Conservation (phyloP, 805 yeast species). For the Wickerhamiella allomyrinae region DNA sequence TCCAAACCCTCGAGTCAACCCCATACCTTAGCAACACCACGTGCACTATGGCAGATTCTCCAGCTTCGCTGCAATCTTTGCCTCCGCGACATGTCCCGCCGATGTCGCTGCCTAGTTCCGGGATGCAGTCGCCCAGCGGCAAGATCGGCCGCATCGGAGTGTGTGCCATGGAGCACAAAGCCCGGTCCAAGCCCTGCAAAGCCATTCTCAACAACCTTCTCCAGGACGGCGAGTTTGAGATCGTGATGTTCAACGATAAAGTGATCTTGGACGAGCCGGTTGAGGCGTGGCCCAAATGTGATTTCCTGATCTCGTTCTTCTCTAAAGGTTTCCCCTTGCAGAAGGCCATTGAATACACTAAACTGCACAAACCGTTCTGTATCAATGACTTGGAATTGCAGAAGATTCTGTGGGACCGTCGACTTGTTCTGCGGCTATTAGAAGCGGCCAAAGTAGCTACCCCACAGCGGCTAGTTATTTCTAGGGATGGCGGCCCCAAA, state of each 20-base stretch:
- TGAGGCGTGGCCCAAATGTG: constrained; percentile 99
- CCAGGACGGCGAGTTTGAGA: constrained; percentile 90
- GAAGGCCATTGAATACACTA: constrained; percentile 83
- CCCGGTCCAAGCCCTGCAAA: constrained; percentile 87
- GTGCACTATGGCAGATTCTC: neutral
- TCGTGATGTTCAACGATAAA: constrained; percentile 93
- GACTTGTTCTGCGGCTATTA: constrained; percentile 66
- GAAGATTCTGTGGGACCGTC: constrained; percentile 93
- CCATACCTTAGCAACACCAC: too few relatives aligned
- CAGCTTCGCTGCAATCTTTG: neutral
- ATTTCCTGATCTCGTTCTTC: constrained; percentile 81
- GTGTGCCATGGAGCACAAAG: constrained; percentile 98
- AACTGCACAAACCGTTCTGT: constrained; percentile 75
- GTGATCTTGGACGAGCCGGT: constrained; percentile 84
- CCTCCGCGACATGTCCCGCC: neutral
- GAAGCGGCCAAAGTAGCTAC: constrained; percentile 79
- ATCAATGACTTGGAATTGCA: constrained; percentile 86
- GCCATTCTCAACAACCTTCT: constrained; percentile 76
- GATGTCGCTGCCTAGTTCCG: neutral
- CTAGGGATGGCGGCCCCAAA: constrained; percentile 94
- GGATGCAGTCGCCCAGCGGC: constrained; percentile 1
- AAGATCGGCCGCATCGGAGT: constrained; percentile 83
- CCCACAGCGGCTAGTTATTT: constrained; percentile 74
- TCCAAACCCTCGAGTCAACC: too few relatives aligned
- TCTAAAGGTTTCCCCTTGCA: constrained; percentile 94